Percentiles rank a stretch among this genome's conserved stretches.
phyloP scores from a whole-genome alignment of 1,284 basidiomycete species.

The Boletus albobrunnescens region DNA sequence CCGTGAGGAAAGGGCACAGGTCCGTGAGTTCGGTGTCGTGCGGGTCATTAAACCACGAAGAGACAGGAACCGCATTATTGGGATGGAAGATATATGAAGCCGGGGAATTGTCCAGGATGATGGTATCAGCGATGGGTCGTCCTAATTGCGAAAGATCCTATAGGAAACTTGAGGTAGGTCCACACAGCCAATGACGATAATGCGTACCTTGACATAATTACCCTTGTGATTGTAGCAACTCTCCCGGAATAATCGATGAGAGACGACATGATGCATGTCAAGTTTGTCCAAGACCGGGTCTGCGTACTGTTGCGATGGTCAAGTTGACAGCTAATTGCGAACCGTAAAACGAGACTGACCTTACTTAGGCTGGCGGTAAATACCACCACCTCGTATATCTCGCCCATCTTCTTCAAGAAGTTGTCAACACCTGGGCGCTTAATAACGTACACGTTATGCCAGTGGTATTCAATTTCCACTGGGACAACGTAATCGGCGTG shows the following conservation, averaged over 20 bases:
- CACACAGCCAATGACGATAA: not conserved
- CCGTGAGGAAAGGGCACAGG: conserved; percentile 88
- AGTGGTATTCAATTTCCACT: conserved; percentile 97
- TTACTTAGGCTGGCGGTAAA: conserved; percentile 98
- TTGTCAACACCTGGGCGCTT: conserved; percentile 97
- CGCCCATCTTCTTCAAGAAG: conserved; percentile 96
- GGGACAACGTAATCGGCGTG: conserved; percentile 98
- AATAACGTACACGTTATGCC: conserved; percentile 98
- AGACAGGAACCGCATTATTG: conserved; percentile 97
- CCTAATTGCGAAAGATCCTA: conserved; percentile 97
- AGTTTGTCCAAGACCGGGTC: conserved; percentile 98
- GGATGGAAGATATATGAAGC: conserved; percentile 99
- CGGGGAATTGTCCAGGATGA: conserved; percentile 98
- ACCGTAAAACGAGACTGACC: conserved; percentile 39
- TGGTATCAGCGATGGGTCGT: conserved; percentile 86
- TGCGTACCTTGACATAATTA: conserved; percentile 94
- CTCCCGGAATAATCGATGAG: conserved; percentile 96
- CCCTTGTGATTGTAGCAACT: conserved; percentile 99
- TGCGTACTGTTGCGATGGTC: conserved; percentile 67
- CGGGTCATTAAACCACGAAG: conserved; percentile 98
- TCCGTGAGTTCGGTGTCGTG: conserved; percentile 97
- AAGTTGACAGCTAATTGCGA: not conserved
- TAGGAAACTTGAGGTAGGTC: conserved; percentile 14
- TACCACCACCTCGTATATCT: conserved; percentile 96
- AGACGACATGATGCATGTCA: conserved; percentile 86